phyloP scores from a whole-genome alignment of 176 grass and related monocot species.

The Carex pumila region DNA sequence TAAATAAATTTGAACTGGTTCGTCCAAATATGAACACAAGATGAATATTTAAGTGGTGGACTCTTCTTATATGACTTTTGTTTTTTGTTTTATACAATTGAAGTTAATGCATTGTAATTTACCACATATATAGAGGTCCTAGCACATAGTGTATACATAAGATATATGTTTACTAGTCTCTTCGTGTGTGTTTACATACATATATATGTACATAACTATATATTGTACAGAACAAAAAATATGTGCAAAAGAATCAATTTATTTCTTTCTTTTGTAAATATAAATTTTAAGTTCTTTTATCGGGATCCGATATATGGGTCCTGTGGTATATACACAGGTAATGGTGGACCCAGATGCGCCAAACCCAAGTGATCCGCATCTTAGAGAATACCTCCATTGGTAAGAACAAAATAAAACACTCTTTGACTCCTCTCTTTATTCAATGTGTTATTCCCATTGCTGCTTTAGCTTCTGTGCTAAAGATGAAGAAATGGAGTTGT shows the following conservation, averaged over 20 bases:
- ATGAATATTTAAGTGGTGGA: no score
- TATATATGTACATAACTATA: not conserved
- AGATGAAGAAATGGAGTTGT: not conserved
- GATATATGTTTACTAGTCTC: not conserved
- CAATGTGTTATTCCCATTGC: not conserved
- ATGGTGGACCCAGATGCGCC: conserved; percentile 86
- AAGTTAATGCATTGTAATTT: not conserved
- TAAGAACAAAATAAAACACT: not conserved
- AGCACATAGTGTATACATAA: not conserved
- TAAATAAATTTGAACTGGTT: no score
- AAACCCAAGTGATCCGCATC: conserved; percentile 59
- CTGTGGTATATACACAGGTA: conserved; percentile 22
- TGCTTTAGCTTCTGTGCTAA: not conserved
- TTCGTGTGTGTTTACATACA: not conserved
- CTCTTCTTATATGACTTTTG: not conserved
- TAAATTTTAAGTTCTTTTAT: not conserved
- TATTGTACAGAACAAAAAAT: not conserved
- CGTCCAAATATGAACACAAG: no score
- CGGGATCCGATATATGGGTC: not conserved
- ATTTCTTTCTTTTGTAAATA: not conserved
- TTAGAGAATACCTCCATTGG: conserved; percentile 71
- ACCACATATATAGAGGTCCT: not conserved
- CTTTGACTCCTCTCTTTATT: not conserved
- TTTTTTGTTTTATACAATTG: not conserved
- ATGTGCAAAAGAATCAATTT: not conserved